Conservation (phyloP, 73 alveolate species). For the Paramecium sexaurelia region DNA sequence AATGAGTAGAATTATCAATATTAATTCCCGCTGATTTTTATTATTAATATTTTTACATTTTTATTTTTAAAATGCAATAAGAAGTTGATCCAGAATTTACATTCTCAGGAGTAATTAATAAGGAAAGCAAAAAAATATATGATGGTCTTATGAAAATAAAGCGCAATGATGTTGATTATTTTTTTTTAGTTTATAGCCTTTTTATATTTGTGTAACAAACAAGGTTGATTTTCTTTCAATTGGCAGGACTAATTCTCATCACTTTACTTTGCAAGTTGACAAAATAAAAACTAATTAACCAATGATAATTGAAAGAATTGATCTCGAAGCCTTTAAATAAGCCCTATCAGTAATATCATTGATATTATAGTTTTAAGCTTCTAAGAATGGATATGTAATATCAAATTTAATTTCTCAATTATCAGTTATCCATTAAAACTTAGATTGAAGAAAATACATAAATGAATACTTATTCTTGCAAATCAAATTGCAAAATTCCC, state of each 20-base stretch:
- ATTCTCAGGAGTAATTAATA: conserved; percentile 18
- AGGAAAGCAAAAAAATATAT: conserved; percentile 22
- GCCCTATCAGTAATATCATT: background rate
- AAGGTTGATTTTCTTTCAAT: background rate
- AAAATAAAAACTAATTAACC: background rate
- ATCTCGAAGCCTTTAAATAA: conserved; percentile 39
- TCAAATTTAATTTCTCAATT: background rate
- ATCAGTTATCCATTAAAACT: background rate
- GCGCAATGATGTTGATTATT: background rate
- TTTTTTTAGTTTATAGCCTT: background rate
- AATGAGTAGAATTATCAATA: background rate
- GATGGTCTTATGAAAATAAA: conserved; percentile 24
- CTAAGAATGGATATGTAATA: background rate
- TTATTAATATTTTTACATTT: background rate
- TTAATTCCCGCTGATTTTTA: background rate
- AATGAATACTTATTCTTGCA: background rate
- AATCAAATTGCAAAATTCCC: background rate
- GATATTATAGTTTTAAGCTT: background rate
- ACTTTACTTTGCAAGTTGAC: background rate
- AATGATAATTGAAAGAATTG: background rate
- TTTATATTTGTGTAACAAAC: conserved; percentile 12
- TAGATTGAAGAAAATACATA: background rate
- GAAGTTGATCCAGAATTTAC: conserved; percentile 7
- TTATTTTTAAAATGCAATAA: background rate
- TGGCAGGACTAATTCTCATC: conserved; percentile 47